Percentiles rank a stretch among this genome's conserved stretches.
Conservation (phyloP, 192 early-diverging fungal genomes). For the Podila epigama region DNA sequence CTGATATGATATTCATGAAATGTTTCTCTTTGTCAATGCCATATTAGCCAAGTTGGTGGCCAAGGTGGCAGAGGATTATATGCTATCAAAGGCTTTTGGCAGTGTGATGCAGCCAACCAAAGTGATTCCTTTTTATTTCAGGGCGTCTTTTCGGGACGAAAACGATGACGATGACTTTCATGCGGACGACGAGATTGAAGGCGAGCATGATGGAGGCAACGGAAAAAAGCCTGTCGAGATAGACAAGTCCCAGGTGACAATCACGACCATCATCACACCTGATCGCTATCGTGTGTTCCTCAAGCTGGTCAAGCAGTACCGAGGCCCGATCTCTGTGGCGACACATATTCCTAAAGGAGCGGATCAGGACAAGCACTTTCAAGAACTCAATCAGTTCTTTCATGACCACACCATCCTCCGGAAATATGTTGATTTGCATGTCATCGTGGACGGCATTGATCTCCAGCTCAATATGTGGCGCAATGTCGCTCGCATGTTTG, state of each 20-base stretch:
- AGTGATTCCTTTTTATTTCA: slow-evolving; percentile 67
- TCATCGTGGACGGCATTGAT: slow-evolving; percentile 66
- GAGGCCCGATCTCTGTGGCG: slow-evolving; percentile 65
- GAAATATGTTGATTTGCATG: slow-evolving; percentile 63
- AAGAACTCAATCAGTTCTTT: slow-evolving; percentile 57
- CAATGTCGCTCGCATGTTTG: slow-evolving; percentile 70
- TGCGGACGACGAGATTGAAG: slow-evolving; percentile 16
- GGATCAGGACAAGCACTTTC: slow-evolving; percentile 52
- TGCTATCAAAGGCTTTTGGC: slow-evolving; percentile 63
- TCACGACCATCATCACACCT: slow-evolving; percentile 64
- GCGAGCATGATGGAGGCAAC: not conserved
- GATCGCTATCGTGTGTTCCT: slow-evolving; percentile 62
- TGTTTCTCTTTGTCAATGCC: not conserved
- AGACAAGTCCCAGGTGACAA: slow-evolving; percentile 49
- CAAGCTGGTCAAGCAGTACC: slow-evolving; percentile 58
- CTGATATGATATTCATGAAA: not conserved
- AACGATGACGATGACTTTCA: slow-evolving; percentile 34
- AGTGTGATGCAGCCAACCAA: slow-evolving; percentile 64
- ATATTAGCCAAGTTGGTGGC: slow-evolving; percentile 30
- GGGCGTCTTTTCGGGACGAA: slow-evolving; percentile 48
- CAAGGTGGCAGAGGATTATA: slow-evolving; percentile 54
- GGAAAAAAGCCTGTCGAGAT: slow-evolving; percentile 25
- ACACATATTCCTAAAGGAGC: slow-evolving; percentile 60
- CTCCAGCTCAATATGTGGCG: slow-evolving; percentile 73
- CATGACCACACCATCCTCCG: slow-evolving; percentile 53